Evolutionary conservation across 2,329 filamentous ascomycete genomes (phyloP), one percentile per base, ranked within the genome.

Genomic region (Verticillium alfalfae): DNA sequence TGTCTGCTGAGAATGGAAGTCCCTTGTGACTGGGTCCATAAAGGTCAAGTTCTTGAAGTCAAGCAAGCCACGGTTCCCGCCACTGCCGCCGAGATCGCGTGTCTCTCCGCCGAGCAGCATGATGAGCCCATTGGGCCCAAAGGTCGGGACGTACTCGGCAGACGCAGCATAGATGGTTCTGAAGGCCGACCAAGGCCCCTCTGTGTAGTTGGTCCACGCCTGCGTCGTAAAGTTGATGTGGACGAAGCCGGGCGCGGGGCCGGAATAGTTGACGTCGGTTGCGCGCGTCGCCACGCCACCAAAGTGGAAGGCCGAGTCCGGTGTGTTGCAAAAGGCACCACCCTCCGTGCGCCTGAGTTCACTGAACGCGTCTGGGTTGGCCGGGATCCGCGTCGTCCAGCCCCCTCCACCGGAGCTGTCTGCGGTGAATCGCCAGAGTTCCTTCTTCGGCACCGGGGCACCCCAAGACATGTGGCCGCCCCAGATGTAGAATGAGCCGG

Each of bases 1-100:
- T 3, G 74, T 72, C 34, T 60, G 60, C 60, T 78, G 76, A 6
- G 60, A 67, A 38, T 72, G 70, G 75, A 75, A 79, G 38, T 66
- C 66, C n/a, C 68, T 64, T 1, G 66, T 68, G n/a, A 69, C 64
- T 6, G 73, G 70, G 58, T 78, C 72, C 61, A 70, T 71, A 16
- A 78, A 63, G 2, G 65, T 69, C 15, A 78, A 59, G 5, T 59
- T 67, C 36, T 68, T 67, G 62, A 75, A 74, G 58, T 59, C 49
- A 66, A 66, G 2, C 60, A 67, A n/a, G 65, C 5, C 66, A 18
- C 45, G 45, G 18, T 49, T 49, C 9, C 45, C 45, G n/a, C 45
- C 26, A 18, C 45, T 49, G n/a, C 45, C 18, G 9, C 45, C 45
- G n/a, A 49, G 45, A 10, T 49, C 45, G 18, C 45, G 45, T 62